phyloP scores from a whole-genome alignment of 495 filamentous ascomycete species.

The Gamarada debralockiae region DNA sequence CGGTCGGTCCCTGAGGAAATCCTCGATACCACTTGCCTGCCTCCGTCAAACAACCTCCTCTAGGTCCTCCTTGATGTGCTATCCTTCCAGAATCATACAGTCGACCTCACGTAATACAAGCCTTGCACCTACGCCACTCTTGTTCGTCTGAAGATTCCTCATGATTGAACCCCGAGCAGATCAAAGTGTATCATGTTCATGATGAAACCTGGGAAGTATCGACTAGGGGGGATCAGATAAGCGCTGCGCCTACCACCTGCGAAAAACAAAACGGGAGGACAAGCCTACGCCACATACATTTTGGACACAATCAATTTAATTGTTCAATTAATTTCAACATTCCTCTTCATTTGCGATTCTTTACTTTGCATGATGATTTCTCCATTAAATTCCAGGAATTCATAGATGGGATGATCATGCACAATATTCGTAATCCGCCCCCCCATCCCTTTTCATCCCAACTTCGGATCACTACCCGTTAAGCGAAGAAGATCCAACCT shows the following conservation, averaged over 20 bases:
- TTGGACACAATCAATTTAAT: no score
- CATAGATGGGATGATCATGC: no score
- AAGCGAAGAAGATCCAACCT: constrained; percentile 6
- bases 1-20: no score
- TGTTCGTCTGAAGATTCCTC: constrained; percentile 7
- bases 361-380: no score
- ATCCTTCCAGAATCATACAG: background rate
- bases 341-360: no score
- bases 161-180: no score
- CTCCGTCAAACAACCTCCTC: background rate
- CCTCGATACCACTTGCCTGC: background rate
- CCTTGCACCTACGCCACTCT: no score
- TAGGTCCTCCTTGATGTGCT: background rate
- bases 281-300: no score
- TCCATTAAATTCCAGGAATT: no score
- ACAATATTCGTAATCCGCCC: no score
- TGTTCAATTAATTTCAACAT: no score
- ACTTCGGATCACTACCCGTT: constrained; percentile 7
- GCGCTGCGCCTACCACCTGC: constrained; percentile 1
- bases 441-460: background rate
- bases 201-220: background rate
- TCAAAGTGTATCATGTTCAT: constrained; percentile 1
- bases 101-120: background rate
- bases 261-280: no score
- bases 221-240: constrained; percentile 8